Conservation (phyloP, 2,329 filamentous ascomycete genomes). For the Talaromyces marneffei region DNA sequence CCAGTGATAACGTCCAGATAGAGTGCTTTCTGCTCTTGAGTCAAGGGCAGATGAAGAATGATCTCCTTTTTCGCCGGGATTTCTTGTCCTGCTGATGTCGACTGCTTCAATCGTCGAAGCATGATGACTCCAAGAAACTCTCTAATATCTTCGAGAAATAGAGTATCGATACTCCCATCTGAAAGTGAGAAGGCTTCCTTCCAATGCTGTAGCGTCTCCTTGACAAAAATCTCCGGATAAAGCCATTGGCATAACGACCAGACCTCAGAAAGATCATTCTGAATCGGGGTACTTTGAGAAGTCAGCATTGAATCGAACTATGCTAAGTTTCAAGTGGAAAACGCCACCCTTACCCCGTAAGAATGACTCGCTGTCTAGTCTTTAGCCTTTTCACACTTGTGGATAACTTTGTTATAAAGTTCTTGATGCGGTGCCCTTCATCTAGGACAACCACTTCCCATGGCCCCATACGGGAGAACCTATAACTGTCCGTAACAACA, state of each 20-base stretch:
- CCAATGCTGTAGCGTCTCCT: conserved; percentile 48
- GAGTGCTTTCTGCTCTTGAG: background rate
- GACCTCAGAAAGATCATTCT: conserved; percentile 54
- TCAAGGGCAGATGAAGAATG: background rate
- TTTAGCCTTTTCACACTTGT: conserved; percentile 39
- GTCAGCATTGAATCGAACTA: conserved; percentile 68
- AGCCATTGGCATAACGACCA: conserved; percentile 56
- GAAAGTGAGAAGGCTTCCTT: conserved; percentile 53
- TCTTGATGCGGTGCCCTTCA: conserved; percentile 51
- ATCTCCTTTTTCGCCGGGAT: background rate
- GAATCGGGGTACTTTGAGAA: conserved; percentile 45
- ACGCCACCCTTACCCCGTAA: conserved; percentile 36
- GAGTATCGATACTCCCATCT: conserved; percentile 48
- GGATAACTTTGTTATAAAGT: conserved; percentile 42
- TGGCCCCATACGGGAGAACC: conserved; percentile 47
- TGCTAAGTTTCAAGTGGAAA: conserved; percentile 14
- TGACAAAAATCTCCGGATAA: conserved; percentile 52
- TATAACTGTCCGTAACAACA: conserved; percentile 41
- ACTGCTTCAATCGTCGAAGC: conserved; percentile 54
- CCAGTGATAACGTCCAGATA: background rate
- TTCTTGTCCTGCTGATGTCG: conserved; percentile 30
- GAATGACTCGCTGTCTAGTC: conserved; percentile 46
- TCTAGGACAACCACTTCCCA: conserved; percentile 52
- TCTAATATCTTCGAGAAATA: conserved; percentile 50
- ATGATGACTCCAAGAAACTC: conserved; percentile 53